These are phyloP conservation scores for Helotiales sp. DNA, from an alignment of 2,329 filamentous ascomycete species.

Conservation along the genomic window DNA sequence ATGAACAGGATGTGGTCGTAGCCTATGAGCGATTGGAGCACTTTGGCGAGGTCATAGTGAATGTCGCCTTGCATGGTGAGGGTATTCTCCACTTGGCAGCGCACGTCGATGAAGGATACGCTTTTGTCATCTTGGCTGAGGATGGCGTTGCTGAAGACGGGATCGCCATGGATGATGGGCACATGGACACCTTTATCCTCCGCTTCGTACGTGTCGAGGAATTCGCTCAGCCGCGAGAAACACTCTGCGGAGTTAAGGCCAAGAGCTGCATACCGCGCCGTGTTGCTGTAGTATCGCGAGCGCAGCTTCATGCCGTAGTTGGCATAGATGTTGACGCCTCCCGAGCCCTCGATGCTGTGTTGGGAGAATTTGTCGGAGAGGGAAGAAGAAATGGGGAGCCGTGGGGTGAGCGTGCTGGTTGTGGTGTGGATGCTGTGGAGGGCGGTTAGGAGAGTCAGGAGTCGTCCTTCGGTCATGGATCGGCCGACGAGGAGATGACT, in stretches of 20 bases:
- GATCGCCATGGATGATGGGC: constrained; percentile 18
- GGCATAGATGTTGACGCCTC: constrained; percentile 12
- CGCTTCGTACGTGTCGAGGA: constrained; percentile 19
- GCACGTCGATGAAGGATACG: constrained; percentile 16
- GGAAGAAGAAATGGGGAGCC: constrained; percentile 33
- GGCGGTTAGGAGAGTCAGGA: constrained; percentile 35
- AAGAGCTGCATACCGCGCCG: neutral
- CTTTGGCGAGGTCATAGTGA: constrained; percentile 18
- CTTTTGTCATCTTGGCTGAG: neutral
- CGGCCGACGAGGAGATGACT: constrained; percentile 14
- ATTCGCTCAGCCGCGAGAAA: constrained; percentile 15
- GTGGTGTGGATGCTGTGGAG: constrained; percentile 38
- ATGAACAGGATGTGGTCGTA: constrained; percentile 19
- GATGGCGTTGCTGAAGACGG: constrained; percentile 13
- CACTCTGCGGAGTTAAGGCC: neutral
- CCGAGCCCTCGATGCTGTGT: neutral
- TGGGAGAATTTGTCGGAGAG: constrained; percentile 22
- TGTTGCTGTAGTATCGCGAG: constrained; percentile 8
- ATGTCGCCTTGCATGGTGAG: constrained; percentile 15
- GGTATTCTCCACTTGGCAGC: constrained; percentile 9
- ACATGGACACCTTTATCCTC: constrained; percentile 13
- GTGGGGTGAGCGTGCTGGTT: constrained; percentile 28
- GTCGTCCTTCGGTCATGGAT: constrained; percentile 37
- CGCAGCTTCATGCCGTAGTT: constrained; percentile 18
- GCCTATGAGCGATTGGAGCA: constrained; percentile 12